Evolutionary conservation across 768 basidiomycete species (phyloP), one percentile per base, ranked within the genome.

Genomic region (Rhizopogon salebrosus): DNA sequence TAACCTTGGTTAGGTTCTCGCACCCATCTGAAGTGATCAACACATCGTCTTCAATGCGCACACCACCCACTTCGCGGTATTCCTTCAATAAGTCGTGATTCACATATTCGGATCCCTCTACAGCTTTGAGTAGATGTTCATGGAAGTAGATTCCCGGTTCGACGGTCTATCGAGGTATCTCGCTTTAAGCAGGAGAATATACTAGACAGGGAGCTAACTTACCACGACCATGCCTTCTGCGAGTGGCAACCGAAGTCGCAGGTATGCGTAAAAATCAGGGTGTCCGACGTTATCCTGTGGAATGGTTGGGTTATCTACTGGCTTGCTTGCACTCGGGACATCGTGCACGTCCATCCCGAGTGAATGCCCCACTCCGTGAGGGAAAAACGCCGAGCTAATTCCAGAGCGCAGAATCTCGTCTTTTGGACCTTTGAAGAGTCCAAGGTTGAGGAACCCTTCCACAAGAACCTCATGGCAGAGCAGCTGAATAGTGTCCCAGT

Each of bases 301-400:
- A 54, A 84, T 76, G 2, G 80, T 84, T 1, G 72, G 70, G 59
- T 81, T 87, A 14, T 72, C 70, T 8, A 54, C 65, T n/a, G 87
- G 91, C 64, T 84, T 90, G 67, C 80, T 88, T n/a, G 87, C 86
- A 41, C 77, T 81, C 0, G 92, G 89, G 1, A 89, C 90, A 61
- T 97, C 95, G 64, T 97, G 95, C 2, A 98, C 94, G 64, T 98
- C 95, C 69, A 97, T 74, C 10, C 95, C 95, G 38, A 98, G 74
- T 6, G 89, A 89, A 65, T 98, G 95, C 0, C 93, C 92, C 36
- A 89, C 73, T 3, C 95, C 95, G 63, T 98, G 95, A 9, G 95
- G 95, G 80, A 91, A 98, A 76, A 98, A 98, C 0, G 92, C 90
- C 1, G 84, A 72, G 56, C 85, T 85, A 39, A 90, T 70, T 0